phyloP scores from a whole-genome alignment of 2,329 filamentous ascomycete species.

The Thyridium curvatum region DNA sequence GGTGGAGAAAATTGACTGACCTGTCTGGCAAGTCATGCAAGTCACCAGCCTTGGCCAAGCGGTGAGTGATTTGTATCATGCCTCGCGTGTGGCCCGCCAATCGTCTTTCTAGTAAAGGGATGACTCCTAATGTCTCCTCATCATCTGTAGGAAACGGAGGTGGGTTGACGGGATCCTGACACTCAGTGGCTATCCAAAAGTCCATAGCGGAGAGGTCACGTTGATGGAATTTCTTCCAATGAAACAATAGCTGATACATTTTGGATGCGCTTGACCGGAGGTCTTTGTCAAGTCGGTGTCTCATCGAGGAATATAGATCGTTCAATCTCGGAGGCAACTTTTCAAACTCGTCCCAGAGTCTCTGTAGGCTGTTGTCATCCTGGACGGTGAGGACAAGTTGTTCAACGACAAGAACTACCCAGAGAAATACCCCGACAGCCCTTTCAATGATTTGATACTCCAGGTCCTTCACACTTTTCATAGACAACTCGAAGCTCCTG shows the following conservation, averaged over 20 bases:
- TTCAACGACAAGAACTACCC: conserved; percentile 2
- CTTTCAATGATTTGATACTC: neutral
- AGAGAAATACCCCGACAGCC: conserved; percentile 1
- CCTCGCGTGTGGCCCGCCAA: neutral
- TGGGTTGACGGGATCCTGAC: neutral
- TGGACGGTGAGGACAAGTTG: neutral
- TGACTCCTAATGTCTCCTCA: too few species aligned
- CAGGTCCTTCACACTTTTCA: neutral
- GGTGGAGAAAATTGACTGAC: neutral
- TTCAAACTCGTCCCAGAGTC: neutral
- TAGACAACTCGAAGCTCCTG: neutral
- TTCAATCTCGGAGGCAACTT: neutral
- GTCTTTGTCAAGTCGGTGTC: neutral
- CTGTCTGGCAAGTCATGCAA: too few species aligned
- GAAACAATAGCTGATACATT: conserved; percentile 1
- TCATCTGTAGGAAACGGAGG: too few species aligned
- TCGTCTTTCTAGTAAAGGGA: too few species aligned
- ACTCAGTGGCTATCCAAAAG: neutral
- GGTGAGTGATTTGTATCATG: neutral
- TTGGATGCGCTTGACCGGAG: neutral
- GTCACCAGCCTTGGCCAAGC: too few species aligned
- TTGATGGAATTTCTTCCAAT: neutral
- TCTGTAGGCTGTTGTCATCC: neutral
- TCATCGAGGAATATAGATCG: neutral
- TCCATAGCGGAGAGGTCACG: neutral